Evolutionary conservation across 306 rosid genomes (phyloP), one percentile per base, ranked within the genome.

Genomic region (Rosa rugosa): DNA sequence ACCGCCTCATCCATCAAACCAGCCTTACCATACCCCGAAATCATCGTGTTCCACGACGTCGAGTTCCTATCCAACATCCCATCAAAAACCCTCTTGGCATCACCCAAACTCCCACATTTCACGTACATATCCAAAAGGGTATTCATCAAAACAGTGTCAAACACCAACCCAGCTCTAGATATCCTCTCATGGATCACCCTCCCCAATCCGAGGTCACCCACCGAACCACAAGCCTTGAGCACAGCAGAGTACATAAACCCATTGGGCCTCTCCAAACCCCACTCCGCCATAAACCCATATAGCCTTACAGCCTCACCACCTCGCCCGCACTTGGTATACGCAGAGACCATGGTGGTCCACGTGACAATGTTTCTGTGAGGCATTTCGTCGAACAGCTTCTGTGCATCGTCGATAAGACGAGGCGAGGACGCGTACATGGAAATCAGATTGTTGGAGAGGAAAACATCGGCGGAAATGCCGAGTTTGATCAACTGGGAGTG

Each of bases 311-410:
- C 93, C 77, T 87, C 90, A 6, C 72, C 79, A 47, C 93, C 91
- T 73, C 80, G 87, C 71, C 97, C 95, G 20, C 84, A 60, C 72
- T 83, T 82, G 42, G 88, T 83, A 78, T 84, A 82, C 1, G 88
- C 92, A 71, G 97, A 91, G 76, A 92, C 90, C 93, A 94, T 84
- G 12, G 94, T 86, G n/a, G 97, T 92, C 94, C 97, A 92, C 10
- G 95, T 78, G 31, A 89, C 69, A 53, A 91, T 73, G 73, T 87
- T 89, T 77, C 83, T 90, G 3, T 83, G 83, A 76, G 84, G 85
- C 91, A 91, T 87, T 84, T 92, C 95, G 66, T 92, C 97, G 71
- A 94, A 94, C 76, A 91, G 76, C 80, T 66, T 85, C 57, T 79
- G 83, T 64, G 94, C 97, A 41, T 87, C 90, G 7, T 75, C 9